phyloP scores from a whole-genome alignment of 2,329 filamentous ascomycete genomes.

The Aspergillus cejpii region DNA sequence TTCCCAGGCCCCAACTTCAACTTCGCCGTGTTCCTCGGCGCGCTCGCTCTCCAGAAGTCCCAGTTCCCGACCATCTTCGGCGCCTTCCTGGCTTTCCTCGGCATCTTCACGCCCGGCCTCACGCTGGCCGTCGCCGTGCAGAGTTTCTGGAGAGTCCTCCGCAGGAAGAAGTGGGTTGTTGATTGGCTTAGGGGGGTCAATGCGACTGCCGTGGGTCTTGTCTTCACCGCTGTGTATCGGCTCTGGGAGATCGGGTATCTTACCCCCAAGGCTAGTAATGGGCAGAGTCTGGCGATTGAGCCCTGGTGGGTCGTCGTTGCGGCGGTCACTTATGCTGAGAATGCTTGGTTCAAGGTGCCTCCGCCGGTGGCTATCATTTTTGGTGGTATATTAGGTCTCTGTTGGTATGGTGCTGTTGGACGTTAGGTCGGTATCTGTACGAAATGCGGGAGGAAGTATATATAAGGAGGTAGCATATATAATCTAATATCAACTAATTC shows the following conservation, averaged over 20 bases:
- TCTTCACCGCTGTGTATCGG: constrained; percentile 59
- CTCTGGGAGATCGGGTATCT: constrained; percentile 58
- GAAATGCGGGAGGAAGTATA: too few relatives aligned
- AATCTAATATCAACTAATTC: too few relatives aligned
- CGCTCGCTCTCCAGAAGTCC: constrained; percentile 40
- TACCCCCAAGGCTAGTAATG: constrained; percentile 43
- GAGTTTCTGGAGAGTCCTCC: constrained; percentile 51
- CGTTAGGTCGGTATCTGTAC: background rate
- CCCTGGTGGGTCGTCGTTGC: constrained; percentile 60
- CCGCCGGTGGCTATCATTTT: constrained; percentile 43
- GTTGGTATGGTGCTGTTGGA: constrained; percentile 43
- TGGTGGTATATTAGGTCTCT: constrained; percentile 44
- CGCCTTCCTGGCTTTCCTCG: constrained; percentile 47
- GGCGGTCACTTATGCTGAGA: constrained; percentile 44
- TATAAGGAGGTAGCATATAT: too few relatives aligned
- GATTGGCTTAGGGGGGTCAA: constrained; percentile 52
- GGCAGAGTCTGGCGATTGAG: constrained; percentile 51
- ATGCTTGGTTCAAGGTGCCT: constrained; percentile 44
- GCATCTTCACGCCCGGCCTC: constrained; percentile 37
- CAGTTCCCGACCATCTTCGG: constrained; percentile 38
- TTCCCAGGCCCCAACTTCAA: constrained; percentile 55
- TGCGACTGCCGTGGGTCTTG: constrained; percentile 54
- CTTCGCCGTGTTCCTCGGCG: constrained; percentile 53
- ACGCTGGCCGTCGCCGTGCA: constrained; percentile 31
- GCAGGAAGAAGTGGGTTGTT: constrained; percentile 44